Base-by-base conservation (phyloP, 805 yeast species). In the Suhomyces xylopsoci region DNA sequence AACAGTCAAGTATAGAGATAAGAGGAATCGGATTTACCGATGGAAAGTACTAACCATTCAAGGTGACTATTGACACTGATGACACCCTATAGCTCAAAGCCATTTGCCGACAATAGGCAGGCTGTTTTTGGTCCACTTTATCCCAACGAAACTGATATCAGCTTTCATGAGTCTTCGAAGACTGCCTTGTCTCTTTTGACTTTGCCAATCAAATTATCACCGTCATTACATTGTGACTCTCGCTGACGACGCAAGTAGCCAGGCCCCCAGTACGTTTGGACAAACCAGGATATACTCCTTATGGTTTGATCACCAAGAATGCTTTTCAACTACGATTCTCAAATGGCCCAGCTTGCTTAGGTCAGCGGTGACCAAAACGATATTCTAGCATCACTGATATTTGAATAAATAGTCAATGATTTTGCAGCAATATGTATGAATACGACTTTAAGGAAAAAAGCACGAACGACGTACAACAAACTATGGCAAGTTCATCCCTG, bases 241-340 rank as follows among this genome's bases (percentile, higher is more conserved):
- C 19, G 2, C 7, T 15, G 20, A n/a, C 19, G 40, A 20, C 12
- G 17, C 8, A 15, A 20, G 40, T 8, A 6, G 17, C 7, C 15
- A 15, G 2, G 7, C 9, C 19, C 2, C 20, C 15, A 7, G 40
- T 36, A 25, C 10, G 8, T 14, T 36, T n/a, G 40, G 19, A 36
- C 19, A 36, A 36, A 15, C 28, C 10, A 25, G 28, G 7, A 7
- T n/a, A 55, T 22, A 4, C 60, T 32, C 57, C 64, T 53, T 69
- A 67, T 7, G 67, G 62, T 51, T 14, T 15, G 1, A 65, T 67
- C 55, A 60, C 66, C 47, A 53, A 26, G 12, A 26, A 26, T 25
- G 62, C 64, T 22, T 67, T 64, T 61, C 52, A 55, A 66, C 51
- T 58, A 64, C 51, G 68, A 66, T 62, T 20, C 22, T 52, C 56